Evolutionary conservation across 495 filamentous ascomycete genomes (phyloP), one percentile per base, ranked within the genome.

Genomic region (Lophium mytilinum): DNA sequence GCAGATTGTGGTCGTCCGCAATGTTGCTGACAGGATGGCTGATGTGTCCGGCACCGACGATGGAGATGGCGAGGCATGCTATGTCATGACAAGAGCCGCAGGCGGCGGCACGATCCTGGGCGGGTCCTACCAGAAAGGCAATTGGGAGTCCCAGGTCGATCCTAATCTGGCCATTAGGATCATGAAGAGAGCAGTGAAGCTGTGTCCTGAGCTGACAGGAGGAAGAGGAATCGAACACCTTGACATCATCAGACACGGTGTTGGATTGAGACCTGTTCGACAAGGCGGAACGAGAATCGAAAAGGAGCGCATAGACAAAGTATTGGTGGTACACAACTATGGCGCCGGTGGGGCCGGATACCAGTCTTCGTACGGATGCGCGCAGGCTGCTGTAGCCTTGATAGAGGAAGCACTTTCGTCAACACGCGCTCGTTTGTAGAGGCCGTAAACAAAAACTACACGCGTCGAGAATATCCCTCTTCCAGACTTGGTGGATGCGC

Each of bases 271-370:
- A 58, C 93, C 93, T 19, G 69, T 85, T 51, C 77, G 93, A 50
- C 72, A 82, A 18, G 84, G 79, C 8, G 92, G 94, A 0, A 83
- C 86, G 14, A 79, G 93, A 41, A 77, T 97, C 45, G 93, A 96
- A 73, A 88, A 80, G 68, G 90, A 96, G 70, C 76, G 75, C 59
- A 80, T 90, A 18, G 69, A 78, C 19, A 84, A 78, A 14, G 76
- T 81, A 0, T 82, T 78, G 73, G 82, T 95, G 9, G 89, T 99
- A 58, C 93, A 99, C 68, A 93, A 96, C 62, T 99, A 99, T 68
- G 94, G 94, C 9, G 91, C 96, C 74, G 90, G 88, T 0, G 93
- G 93, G 0, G 96, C 90, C 76, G 93, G 80, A 19, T 83, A 96
- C 66, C 93, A 99, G 70, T 80, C 83, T 21, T 87, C 83, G 14